phyloP scores from a whole-genome alignment of 768 basidiomycete species.

The Lactarius sanguifluus region DNA sequence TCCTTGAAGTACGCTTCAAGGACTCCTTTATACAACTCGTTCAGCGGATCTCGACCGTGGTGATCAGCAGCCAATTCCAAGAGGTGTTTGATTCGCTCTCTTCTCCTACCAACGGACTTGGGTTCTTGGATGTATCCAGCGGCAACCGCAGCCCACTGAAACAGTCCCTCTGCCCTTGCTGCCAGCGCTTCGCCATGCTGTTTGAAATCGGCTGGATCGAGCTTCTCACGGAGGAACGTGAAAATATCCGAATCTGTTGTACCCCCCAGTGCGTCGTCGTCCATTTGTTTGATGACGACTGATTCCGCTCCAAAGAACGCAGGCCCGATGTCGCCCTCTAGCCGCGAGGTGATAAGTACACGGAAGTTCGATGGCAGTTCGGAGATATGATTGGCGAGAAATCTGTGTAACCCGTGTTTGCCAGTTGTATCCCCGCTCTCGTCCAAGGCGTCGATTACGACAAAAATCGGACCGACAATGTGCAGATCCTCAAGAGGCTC shows the following conservation, averaged over 20 bases:
- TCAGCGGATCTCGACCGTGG: background rate
- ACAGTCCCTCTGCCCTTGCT: background rate
- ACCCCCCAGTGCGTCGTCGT: background rate
- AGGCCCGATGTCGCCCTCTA: background rate
- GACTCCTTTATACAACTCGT: background rate
- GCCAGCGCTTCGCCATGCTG: background rate
- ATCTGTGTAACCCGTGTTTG: too few relatives aligned
- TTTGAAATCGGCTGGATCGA: background rate
- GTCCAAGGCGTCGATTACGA: background rate
- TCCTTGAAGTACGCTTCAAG: background rate
- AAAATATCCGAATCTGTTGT: background rate
- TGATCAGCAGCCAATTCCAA: background rate
- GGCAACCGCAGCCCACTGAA: background rate
- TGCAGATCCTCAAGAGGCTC: background rate
- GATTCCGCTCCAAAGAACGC: background rate
- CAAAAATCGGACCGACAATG: background rate
- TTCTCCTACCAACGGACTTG: background rate
- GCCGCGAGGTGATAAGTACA: slow-evolving; percentile 2
- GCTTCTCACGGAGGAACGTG: background rate
- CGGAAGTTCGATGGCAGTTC: slow-evolving; percentile 1
- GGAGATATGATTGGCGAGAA: too few relatives aligned
- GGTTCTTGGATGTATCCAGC: background rate
- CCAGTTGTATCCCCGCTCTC: too few relatives aligned
- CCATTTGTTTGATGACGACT: background rate
- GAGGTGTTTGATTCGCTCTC: background rate